A percentile compares a stretch with the other conserved stretches of the same genome.
phyloP scores from a whole-genome alignment of 2,329 filamentous ascomycete genomes.

The Exserohilum turcica region DNA sequence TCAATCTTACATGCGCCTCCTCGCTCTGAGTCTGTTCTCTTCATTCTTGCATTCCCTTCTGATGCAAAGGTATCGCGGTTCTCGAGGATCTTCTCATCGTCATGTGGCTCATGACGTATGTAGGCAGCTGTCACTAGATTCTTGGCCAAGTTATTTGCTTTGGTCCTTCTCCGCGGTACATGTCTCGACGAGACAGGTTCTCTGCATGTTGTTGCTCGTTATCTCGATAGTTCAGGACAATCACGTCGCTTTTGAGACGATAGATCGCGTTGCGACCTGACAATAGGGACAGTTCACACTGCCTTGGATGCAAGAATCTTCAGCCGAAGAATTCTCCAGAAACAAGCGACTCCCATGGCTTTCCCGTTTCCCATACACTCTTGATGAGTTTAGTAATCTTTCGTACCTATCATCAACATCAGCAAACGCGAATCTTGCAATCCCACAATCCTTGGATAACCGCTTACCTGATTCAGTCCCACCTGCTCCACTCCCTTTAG shows the following conservation, averaged over 20 bases:
- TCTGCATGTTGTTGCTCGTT: neutral
- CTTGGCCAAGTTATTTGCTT: neutral
- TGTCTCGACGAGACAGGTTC: neutral
- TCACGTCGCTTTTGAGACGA: neutral
- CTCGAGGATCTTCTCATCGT: neutral
- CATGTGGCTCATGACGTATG: neutral
- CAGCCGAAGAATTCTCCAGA: constrained; percentile 70
- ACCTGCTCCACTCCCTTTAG: constrained; percentile 71
- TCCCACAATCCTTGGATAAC: neutral
- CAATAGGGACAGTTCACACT: neutral
- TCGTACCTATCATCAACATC: constrained; percentile 53
- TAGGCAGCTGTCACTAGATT: neutral
- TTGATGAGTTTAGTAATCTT: constrained; percentile 70
- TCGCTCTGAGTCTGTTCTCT: neutral
- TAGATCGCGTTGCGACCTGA: neutral
- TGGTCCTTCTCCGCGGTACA: neutral
- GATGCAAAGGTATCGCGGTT: neutral
- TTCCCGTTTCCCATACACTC: constrained; percentile 69
- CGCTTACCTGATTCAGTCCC: constrained; percentile 74
- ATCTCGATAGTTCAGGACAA: neutral
- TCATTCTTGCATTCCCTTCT: neutral
- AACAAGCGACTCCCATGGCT: constrained; percentile 71
- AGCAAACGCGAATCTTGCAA: neutral
- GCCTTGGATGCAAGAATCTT: neutral
- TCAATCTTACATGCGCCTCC: neutral